A percentile compares a stretch with the other conserved stretches of the same genome.
phyloP scores from a whole-genome alignment of 2,329 filamentous ascomycete species.

The Lecanicillium sp. region DNA sequence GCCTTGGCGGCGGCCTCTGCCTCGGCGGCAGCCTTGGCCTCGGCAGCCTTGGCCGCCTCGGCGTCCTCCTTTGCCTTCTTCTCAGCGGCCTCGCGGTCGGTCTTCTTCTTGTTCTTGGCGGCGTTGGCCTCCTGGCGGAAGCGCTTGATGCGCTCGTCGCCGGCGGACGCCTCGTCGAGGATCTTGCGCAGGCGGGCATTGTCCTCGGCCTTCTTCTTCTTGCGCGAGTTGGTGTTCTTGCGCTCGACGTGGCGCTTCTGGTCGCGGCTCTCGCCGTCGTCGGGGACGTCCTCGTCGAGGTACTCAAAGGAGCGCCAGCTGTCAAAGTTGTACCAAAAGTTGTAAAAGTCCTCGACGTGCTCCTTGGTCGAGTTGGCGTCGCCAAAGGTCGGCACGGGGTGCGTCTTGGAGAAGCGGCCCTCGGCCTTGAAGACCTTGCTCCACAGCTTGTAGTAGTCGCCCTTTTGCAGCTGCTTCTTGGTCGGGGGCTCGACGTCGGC shows the following conservation, averaged over 20 bases:
- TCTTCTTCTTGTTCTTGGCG: conserved; percentile 89
- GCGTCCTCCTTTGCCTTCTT: conserved; percentile 83
- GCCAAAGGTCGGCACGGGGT: conserved; percentile 83
- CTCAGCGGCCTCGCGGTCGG: conserved; percentile 86
- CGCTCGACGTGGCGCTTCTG: conserved; percentile 97
- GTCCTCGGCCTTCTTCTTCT: conserved; percentile 99
- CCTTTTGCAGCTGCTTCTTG: conserved; percentile 82
- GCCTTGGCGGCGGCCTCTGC: conserved; percentile 82
- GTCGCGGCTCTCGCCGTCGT: conserved; percentile 98
- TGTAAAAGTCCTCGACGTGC: conserved; percentile 93
- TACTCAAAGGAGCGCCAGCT: conserved; percentile 98
- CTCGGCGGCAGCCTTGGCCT: conserved; percentile 70
- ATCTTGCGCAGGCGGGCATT: conserved; percentile 82
- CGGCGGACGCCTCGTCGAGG: conserved; percentile 76
- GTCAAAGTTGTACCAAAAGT: conserved; percentile 99
- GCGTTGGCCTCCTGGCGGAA: conserved; percentile 90
- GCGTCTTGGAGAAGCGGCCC: conserved; percentile 81
- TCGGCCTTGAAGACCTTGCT: conserved; percentile 83
- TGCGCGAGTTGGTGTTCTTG: conserved; percentile 95
- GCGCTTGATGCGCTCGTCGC: conserved; percentile 93
- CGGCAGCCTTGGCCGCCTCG: conserved; percentile 73
- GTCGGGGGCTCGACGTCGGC: conserved; percentile 86
- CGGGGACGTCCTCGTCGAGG: conserved; percentile 95
- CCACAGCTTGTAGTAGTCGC: conserved; percentile 96
- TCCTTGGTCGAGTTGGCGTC: conserved; percentile 78